Conservation (phyloP, 2,329 filamentous ascomycete genomes). For the Penicillium sp. region DNA sequence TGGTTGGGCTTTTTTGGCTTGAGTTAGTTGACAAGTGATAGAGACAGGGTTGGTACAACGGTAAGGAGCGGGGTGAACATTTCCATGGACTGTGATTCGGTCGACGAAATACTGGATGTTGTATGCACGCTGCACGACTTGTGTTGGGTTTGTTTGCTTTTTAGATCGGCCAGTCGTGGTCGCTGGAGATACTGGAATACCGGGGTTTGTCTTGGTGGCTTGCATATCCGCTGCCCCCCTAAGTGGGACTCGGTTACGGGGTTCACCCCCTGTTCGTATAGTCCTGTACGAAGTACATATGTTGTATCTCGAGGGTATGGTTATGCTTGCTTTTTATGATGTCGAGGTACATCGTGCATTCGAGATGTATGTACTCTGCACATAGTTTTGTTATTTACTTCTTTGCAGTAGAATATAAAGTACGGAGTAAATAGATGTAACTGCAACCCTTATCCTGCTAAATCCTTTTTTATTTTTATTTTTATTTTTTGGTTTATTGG, state of each 20-base stretch:
- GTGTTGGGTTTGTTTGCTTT: background rate
- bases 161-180: constrained; percentile 4
- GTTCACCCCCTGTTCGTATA: background rate
- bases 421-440: background rate
- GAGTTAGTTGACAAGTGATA: background rate
- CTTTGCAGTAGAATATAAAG: background rate
- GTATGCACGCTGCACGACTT: constrained; percentile 8
- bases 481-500: background rate
- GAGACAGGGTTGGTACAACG: background rate
- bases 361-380: background rate
- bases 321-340: background rate
- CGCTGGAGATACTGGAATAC: background rate
- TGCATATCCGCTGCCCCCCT: constrained; percentile 8
- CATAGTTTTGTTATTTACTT: background rate
- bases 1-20: background rate
- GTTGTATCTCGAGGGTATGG: background rate
- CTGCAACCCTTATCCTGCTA: background rate
- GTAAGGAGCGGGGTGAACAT: background rate
- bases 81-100: background rate
- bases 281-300: too few species aligned
- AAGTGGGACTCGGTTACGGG: background rate
- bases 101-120: background rate
- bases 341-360: background rate
- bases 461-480: too few species aligned
- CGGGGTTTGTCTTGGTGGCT: constrained; percentile 5